These are phyloP conservation scores for Suillus cothurnatus DNA, from an alignment of 768 basidiomycete genomes.

Conservation along the genomic window DNA sequence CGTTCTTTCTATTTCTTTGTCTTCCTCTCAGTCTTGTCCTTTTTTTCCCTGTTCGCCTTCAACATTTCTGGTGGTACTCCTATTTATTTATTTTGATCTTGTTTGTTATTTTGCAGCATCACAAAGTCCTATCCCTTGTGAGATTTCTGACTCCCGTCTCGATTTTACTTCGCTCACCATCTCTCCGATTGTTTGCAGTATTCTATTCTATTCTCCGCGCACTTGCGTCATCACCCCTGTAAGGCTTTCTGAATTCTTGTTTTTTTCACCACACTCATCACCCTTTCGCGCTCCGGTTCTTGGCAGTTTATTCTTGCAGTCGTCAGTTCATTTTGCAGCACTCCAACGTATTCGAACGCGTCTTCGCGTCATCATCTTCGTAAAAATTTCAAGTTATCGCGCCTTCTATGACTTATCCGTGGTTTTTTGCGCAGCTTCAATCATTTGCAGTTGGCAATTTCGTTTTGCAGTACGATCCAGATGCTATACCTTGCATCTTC, in stretches of 20 bases:
- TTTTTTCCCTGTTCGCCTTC: not conserved
- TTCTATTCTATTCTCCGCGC: not conserved
- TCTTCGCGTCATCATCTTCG: not conserved
- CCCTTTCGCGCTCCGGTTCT: slow-evolving; percentile 14
- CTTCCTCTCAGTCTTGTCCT: not conserved
- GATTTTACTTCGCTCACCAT: not conserved
- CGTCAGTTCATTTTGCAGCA: slow-evolving; percentile 3
- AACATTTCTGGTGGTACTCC: not conserved
- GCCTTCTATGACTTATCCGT: not conserved
- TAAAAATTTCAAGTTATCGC: not conserved
- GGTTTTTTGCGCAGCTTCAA: not conserved
- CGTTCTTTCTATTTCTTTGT: not conserved
- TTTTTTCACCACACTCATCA: slow-evolving; percentile 13
- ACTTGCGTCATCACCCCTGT: not conserved
- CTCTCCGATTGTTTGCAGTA: not conserved
- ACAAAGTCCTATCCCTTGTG: not conserved
- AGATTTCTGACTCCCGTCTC: not conserved
- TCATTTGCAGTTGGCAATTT: not conserved
- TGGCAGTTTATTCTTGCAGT: not conserved
- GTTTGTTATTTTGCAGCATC: not conserved
- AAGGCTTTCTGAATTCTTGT: not conserved
- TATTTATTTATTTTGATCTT: not conserved
- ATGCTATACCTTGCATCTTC: not conserved
- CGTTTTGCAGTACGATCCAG: not conserved
- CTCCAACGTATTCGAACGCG: not conserved